Conservation (phyloP, 2,329 filamentous ascomycete species). For the Hypoxylon sp. region DNA sequence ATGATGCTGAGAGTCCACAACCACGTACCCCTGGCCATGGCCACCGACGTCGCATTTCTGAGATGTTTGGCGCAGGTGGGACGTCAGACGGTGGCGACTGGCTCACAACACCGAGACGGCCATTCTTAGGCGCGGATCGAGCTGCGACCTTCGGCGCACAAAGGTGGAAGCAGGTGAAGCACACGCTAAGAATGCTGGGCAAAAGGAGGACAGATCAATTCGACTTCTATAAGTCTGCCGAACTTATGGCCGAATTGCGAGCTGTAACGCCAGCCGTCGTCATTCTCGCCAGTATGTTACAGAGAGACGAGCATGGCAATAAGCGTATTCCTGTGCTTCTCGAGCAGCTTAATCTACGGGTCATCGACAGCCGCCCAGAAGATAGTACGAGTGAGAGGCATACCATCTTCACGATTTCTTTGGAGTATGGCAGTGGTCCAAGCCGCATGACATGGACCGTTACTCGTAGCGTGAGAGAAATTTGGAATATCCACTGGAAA, state of each 20-base stretch:
- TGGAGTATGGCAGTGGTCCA: conserved; percentile 95
- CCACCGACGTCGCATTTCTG: conserved; percentile 76
- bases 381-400: conserved; percentile 79
- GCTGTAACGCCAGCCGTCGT: conserved; percentile 94
- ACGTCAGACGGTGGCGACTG: conserved; percentile 75
- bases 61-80: conserved; percentile 74
- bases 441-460: conserved; percentile 98
- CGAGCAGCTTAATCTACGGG: conserved; percentile 91
- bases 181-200: conserved; percentile 80
- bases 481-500: conserved; percentile 91
- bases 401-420: conserved; percentile 88
- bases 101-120: conserved; percentile 66
- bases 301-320: conserved; percentile 95
- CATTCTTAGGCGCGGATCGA: conserved; percentile 75
- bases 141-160: conserved; percentile 82
- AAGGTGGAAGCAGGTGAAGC: conserved; percentile 94
- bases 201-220: conserved; percentile 89
- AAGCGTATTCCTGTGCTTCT: conserved; percentile 94
- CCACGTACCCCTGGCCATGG: conserved; percentile 74
- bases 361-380: conserved; percentile 82
- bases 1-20: conserved; percentile 68
- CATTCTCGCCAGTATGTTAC: conserved; percentile 97
- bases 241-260: conserved; percentile 93
- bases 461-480: conserved; percentile 87
- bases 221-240: conserved; percentile 94